A percentile compares a stretch with the other conserved stretches of the same genome.
These are phyloP conservation scores for Fusarium sp. DNA, from an alignment of 2,329 filamentous ascomycete genomes.

Conservation along the genomic window DNA sequence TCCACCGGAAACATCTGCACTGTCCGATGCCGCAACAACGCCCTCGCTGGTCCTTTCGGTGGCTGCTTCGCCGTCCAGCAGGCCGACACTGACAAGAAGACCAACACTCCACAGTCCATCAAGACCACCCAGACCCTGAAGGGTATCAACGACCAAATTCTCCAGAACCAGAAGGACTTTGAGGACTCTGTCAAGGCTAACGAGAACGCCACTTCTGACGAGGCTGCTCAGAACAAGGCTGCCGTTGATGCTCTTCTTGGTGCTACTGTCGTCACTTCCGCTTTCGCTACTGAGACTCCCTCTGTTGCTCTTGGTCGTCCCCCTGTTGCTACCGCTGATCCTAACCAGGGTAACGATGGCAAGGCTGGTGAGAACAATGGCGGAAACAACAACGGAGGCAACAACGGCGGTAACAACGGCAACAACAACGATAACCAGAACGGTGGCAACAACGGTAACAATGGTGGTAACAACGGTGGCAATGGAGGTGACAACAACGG, in stretches of 20 bases:
- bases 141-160: slow-evolving; percentile 60
- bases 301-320: slow-evolving; percentile 36
- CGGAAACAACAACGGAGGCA: slow-evolving; percentile 7
- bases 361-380: slow-evolving; percentile 13
- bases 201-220: slow-evolving; percentile 51
- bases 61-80: slow-evolving; percentile 70
- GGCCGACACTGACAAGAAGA: slow-evolving; percentile 54
- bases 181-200: slow-evolving; percentile 55
- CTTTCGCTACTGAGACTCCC: slow-evolving; percentile 51
- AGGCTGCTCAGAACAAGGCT: slow-evolving; percentile 47
- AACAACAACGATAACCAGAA: slow-evolving; percentile 9
- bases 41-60: slow-evolving; percentile 66
- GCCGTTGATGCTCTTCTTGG: slow-evolving; percentile 54
- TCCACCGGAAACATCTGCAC: slow-evolving; percentile 70
- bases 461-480: neutral
- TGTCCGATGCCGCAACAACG: slow-evolving; percentile 68
- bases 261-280: slow-evolving; percentile 44
- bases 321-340: slow-evolving; percentile 4
- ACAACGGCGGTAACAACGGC: slow-evolving; percentile 2
- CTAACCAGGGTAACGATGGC: neutral
- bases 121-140: slow-evolving; percentile 58
- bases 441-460: neutral
- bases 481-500: neutral
- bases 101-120: slow-evolving; percentile 59
- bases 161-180: slow-evolving; percentile 63